These are phyloP conservation scores for Cyberlindnera euphorbiiphila DNA, from an alignment of 805 yeast species.

Conservation along the genomic window DNA sequence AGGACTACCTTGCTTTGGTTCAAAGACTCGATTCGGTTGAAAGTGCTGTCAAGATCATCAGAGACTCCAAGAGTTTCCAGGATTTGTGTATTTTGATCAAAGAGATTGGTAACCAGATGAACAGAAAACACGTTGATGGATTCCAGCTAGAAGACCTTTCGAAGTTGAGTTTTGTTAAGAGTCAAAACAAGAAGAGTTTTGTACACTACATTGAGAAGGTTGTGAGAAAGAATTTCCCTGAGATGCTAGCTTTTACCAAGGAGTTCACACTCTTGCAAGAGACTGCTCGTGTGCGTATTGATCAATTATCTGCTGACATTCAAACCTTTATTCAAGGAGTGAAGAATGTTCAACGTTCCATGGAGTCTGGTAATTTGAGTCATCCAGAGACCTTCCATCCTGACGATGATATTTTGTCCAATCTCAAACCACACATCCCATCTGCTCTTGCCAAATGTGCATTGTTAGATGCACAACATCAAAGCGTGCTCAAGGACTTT, in stretches of 20 bases:
- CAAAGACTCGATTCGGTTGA: conserved; percentile 67
- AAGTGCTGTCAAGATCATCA: conserved; percentile 63
- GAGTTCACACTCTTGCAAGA: conserved; percentile 49
- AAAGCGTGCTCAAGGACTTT: conserved; percentile 60
- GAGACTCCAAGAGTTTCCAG: conserved; percentile 62
- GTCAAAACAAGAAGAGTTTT: conserved; percentile 81
- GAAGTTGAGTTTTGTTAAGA: conserved; percentile 85
- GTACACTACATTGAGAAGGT: conserved; percentile 89
- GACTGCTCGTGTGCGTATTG: conserved; percentile 75
- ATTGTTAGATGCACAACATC: conserved; percentile 59
- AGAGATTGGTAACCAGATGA: conserved; percentile 95
- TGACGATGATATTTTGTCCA: conserved; percentile 61
- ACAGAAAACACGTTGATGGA: conserved; percentile 92
- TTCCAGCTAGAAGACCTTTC: conserved; percentile 89
- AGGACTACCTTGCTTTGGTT: conserved; percentile 71
- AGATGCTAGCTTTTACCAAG: conserved; percentile 65
- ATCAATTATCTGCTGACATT: conserved; percentile 76
- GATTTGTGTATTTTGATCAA: conserved; percentile 78
- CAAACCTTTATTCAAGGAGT: conserved; percentile 55
- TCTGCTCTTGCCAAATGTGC: conserved; percentile 71
- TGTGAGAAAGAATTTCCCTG: conserved; percentile 81
- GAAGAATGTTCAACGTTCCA: conserved; percentile 65
- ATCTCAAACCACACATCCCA: conserved; percentile 63
- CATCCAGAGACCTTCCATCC: conserved; percentile 81
- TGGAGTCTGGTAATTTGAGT: conserved; percentile 81